phyloP scores from a whole-genome alignment of 441 rosid genomes.

The Eutrema salsugineum region DNA sequence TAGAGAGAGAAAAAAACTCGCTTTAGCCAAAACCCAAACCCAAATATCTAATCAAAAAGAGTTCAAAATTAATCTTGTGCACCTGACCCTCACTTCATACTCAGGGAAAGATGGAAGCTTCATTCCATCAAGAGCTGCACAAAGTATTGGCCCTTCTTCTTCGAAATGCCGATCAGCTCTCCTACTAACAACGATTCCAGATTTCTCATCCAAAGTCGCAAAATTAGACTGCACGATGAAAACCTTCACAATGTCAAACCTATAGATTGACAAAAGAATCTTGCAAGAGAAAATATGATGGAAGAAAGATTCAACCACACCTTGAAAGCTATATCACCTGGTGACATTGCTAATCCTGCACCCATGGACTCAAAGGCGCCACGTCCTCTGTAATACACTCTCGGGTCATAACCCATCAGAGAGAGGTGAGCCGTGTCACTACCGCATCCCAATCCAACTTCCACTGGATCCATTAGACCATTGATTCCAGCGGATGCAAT shows the following conservation, averaged over 20 bases:
- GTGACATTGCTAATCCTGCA: conserved; percentile 87
- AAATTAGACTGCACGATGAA: conserved; percentile 57
- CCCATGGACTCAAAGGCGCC: conserved; percentile 99
- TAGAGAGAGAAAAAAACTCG: not conserved
- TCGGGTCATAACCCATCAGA: conserved; percentile 83
- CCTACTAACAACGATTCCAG: conserved; percentile 76
- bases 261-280: not conserved
- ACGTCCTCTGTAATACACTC: conserved; percentile 86
- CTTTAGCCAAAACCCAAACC: not conserved
- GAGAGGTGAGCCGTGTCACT: conserved; percentile 99
- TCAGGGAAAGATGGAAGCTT: conserved; percentile 87
- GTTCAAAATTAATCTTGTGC: not conserved
- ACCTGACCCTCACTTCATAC: conserved; percentile 97
- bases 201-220: conserved; percentile 75
- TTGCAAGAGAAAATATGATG: not conserved
- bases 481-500: conserved; percentile 85
- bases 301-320: conserved; percentile 14
- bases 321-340: conserved; percentile 86
- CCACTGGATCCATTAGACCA: conserved; percentile 98
- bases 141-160: conserved; percentile 93
- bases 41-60: not conserved
- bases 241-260: not conserved
- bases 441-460: conserved; percentile 96
- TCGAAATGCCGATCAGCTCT: conserved; percentile 97
- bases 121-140: conserved; percentile 86